Conservation (phyloP, 1,139 yeast genomes). For the Geotrichum phurueaensis region DNA sequence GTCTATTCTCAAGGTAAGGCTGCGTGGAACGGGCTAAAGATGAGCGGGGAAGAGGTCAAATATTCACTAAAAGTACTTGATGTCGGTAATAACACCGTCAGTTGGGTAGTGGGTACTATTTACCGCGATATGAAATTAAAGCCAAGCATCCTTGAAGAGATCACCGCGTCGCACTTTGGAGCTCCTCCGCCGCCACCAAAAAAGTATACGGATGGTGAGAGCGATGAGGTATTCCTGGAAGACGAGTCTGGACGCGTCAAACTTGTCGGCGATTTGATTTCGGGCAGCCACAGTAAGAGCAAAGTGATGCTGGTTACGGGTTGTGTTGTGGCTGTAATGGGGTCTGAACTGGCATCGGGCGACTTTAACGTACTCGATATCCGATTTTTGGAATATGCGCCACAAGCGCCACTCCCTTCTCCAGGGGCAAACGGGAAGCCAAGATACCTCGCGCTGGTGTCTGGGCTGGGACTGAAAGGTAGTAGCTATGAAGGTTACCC, state of each 20-base stretch:
- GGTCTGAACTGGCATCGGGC: conserved; percentile 81
- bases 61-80: conserved; percentile 67
- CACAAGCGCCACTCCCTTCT: conserved; percentile 43
- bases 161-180: conserved; percentile 48
- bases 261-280: conserved; percentile 66
- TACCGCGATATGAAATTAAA: conserved; percentile 80
- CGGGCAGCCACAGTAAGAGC: background rate
- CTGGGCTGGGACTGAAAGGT: conserved; percentile 62
- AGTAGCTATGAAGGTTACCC: conserved; percentile 43
- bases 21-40: conserved; percentile 46
- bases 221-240: conserved; percentile 67
- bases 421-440: conserved; percentile 12
- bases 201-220: conserved; percentile 49
- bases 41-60: conserved; percentile 35
- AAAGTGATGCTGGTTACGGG: conserved; percentile 48
- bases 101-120: conserved; percentile 90
- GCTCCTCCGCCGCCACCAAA: conserved; percentile 36
- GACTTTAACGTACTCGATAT: conserved; percentile 80
- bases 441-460: conserved; percentile 53
- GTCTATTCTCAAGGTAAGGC: conserved; percentile 45
- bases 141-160: conserved; percentile 78
- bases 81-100: conserved; percentile 58
- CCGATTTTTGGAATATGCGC: conserved; percentile 58
- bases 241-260: conserved; percentile 90
- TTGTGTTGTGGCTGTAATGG: conserved; percentile 73